Conservation (phyloP, 257 asterid genomes). For the Lycium ferocissimum region DNA sequence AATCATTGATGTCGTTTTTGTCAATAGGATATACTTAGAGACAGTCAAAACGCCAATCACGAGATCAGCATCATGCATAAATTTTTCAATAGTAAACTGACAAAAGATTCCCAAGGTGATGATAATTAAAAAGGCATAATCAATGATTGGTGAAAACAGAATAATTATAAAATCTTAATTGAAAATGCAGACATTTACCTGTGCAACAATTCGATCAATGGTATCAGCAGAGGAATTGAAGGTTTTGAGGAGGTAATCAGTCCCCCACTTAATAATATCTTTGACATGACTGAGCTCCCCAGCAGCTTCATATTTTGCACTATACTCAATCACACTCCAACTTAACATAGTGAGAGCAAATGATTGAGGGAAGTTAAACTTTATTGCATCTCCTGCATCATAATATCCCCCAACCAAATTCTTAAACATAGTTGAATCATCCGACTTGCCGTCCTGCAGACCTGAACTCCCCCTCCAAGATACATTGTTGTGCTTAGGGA, state of each 20-base stretch:
- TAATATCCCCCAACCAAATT: conserved; percentile 90
- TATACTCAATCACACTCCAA: conserved; percentile 96
- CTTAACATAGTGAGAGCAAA: conserved; percentile 96
- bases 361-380: conserved; percentile 83
- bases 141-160: neutral
- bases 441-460: conserved; percentile 70
- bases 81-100: neutral
- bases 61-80: neutral
- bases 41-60: neutral
- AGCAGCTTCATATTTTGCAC: conserved; percentile 82
- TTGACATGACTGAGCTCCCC: conserved; percentile 90
- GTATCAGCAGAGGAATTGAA: conserved; percentile 88
- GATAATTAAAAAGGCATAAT: no score
- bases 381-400: conserved; percentile 98
- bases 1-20: neutral
- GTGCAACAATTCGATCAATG: conserved; percentile 68
- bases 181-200: conserved; percentile 50
- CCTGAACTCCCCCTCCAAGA: conserved; percentile 98
- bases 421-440: conserved; percentile 55
- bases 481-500: conserved; percentile 89
- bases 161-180: neutral
- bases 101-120: neutral
- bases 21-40: neutral
- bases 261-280: conserved; percentile 94
- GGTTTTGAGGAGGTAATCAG: conserved; percentile 91